phyloP scores from a whole-genome alignment of 176 grass and related monocot genomes.

The Elymus sibiricus region DNA sequence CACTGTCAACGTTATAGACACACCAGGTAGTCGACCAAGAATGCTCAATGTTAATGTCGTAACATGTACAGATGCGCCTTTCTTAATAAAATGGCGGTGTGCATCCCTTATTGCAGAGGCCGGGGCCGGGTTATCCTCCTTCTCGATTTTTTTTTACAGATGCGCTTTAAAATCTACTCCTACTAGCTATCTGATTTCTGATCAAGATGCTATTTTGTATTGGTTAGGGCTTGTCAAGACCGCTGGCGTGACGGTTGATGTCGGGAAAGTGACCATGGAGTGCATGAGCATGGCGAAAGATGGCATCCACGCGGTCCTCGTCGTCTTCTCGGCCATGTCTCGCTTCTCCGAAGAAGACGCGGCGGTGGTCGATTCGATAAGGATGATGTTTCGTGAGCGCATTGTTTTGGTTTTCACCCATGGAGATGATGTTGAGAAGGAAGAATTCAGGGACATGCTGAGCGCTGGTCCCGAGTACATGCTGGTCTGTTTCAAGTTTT shows the following conservation, averaged over 20 bases:
- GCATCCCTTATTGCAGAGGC: too few relatives aligned
- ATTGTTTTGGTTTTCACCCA: neutral
- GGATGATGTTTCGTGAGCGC: neutral
- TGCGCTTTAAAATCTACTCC: neutral
- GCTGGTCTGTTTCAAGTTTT: neutral
- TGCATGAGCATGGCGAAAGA: neutral
- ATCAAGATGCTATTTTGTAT: neutral
- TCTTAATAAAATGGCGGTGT: too few relatives aligned
- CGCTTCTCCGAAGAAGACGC: neutral
- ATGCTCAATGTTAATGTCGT: neutral
- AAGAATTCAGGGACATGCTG: neutral
- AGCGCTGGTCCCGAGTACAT: neutral
- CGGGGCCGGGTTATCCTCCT: too few relatives aligned
- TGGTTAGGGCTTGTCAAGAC: neutral
- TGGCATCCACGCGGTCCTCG: neutral
- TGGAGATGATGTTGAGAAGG: neutral
- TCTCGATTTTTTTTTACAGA: neutral
- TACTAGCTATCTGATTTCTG: neutral
- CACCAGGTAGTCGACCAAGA: neutral
- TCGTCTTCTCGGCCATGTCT: neutral
- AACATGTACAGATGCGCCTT: too few relatives aligned
- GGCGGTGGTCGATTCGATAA: neutral
- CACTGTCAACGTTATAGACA: neutral
- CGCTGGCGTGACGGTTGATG: neutral
- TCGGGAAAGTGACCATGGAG: neutral